Evolutionary conservation across 352 stramenopile genomes (phyloP).

Genomic region (Globisporangium rhizosaccharum): DNA sequence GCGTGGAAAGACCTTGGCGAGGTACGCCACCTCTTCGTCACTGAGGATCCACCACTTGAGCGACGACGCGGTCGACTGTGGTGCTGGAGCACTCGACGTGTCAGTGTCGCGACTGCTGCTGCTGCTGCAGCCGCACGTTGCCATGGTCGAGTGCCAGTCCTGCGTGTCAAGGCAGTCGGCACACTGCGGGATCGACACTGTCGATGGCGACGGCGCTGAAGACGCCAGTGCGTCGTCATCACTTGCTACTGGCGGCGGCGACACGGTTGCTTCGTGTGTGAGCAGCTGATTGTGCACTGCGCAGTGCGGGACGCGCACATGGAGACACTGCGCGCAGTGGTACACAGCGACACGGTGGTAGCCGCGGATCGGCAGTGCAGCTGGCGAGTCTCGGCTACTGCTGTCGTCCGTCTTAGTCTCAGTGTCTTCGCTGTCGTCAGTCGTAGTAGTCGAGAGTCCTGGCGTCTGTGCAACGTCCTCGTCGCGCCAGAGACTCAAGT

Average conservation of each 20-base stretch:
- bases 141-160: constrained; percentile 29
- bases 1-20: constrained; percentile 52
- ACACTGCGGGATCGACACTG: constrained; percentile 42
- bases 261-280: constrained; percentile 43
- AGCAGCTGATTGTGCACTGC: constrained; percentile 39
- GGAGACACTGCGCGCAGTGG: constrained; percentile 44
- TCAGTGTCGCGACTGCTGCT: background rate
- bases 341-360: constrained; percentile 71
- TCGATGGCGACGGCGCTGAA: background rate
- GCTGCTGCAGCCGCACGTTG: constrained; percentile 25
- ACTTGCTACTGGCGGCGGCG: background rate
- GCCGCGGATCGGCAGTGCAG: constrained; percentile 42
- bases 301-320: constrained; percentile 45
- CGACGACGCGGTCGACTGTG: constrained; percentile 4
- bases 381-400: background rate
- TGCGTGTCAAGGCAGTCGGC: constrained; percentile 41
- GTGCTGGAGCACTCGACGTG: background rate
- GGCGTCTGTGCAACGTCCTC: constrained; percentile 21
- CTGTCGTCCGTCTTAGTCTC: background rate
- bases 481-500: constrained; percentile 55
- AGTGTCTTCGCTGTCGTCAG: constrained; percentile 9
- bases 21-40: constrained; percentile 60
- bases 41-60: constrained; percentile 77
- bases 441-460: constrained; percentile 11
- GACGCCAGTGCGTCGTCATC: constrained; percentile 2